These are phyloP conservation scores for Podaxis mareebaensis DNA, from an alignment of 768 basidiomycete genomes.

Conservation along the genomic window DNA sequence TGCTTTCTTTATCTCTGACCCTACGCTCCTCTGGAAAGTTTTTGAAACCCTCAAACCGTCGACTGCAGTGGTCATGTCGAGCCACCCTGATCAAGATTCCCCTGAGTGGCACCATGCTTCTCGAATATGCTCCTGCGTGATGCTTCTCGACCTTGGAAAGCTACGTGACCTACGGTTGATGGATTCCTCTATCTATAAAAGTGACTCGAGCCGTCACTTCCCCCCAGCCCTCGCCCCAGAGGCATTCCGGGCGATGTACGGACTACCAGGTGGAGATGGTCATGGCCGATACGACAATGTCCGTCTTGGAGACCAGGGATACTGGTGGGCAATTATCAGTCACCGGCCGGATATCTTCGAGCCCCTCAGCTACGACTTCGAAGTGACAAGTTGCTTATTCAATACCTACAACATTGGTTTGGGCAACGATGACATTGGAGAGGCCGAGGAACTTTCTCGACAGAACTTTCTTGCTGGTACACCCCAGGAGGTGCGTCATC, in stretches of 20 bases:
- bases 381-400: slow-evolving; percentile 49
- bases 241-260: slow-evolving; percentile 46
- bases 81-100: slow-evolving; percentile 41
- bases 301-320: slow-evolving; percentile 52
- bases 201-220: slow-evolving; percentile 23
- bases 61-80: slow-evolving; percentile 43
- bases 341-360: slow-evolving; percentile 40
- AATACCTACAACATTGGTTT: slow-evolving; percentile 46
- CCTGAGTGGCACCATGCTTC: slow-evolving; percentile 47
- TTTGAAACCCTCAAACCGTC: slow-evolving; percentile 34
- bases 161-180: slow-evolving; percentile 45
- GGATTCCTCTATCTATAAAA: slow-evolving; percentile 43
- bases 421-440: slow-evolving; percentile 37
- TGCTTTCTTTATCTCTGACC: slow-evolving; percentile 49
- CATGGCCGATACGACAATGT: slow-evolving; percentile 42
- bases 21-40: slow-evolving; percentile 44
- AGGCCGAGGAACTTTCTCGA: slow-evolving; percentile 33
- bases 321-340: slow-evolving; percentile 56
- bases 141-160: slow-evolving; percentile 50
- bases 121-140: slow-evolving; percentile 51
- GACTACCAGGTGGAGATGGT: slow-evolving; percentile 33
- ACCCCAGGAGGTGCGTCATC: slow-evolving; percentile 35
- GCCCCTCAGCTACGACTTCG: slow-evolving; percentile 46
- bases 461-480: slow-evolving; percentile 38
- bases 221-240: slow-evolving; percentile 38